These are phyloP conservation scores for Penicillium argentinense DNA, from an alignment of 495 filamentous ascomycete genomes.

Conservation along the genomic window DNA sequence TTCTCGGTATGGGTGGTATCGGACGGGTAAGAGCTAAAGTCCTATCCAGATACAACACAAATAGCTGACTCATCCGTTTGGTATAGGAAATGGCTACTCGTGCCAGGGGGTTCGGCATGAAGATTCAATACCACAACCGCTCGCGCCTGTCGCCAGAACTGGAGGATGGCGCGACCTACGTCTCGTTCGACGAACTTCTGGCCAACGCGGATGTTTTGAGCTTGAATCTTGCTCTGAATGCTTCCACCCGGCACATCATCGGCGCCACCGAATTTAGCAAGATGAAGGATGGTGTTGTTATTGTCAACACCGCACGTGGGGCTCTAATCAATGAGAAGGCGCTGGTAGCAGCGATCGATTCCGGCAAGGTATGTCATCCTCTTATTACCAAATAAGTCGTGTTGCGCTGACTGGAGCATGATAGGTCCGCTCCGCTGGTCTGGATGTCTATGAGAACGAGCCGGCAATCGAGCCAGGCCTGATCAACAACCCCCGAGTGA, in stretches of 20 bases:
- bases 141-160: conserved; percentile 50
- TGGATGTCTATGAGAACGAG: conserved; percentile 83
- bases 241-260: conserved; percentile 68
- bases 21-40: conserved; percentile 44
- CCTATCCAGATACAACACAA: neutral
- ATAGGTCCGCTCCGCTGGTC: conserved; percentile 55
- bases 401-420: neutral
- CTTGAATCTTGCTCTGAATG: conserved; percentile 71
- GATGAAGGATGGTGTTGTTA: conserved; percentile 76
- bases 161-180: conserved; percentile 61
- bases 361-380: conserved; percentile 57
- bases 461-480: conserved; percentile 70
- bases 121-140: conserved; percentile 72
- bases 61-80: neutral
- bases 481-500: conserved; percentile 65
- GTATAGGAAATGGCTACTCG: conserved; percentile 66
- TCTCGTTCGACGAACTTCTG: conserved; percentile 68
- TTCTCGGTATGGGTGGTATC: conserved; percentile 87
- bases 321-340: conserved; percentile 77
- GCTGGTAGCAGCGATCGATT: conserved; percentile 67
- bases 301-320: conserved; percentile 82
- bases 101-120: conserved; percentile 68
- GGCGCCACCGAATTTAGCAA: conserved; percentile 61
- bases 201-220: conserved; percentile 70
- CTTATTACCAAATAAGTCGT: neutral